Conservation (phyloP, 805 yeast species). For the Schizosaccharomyces pombe region ASM294v3 CU329670.1:4055001-4055500, state of each 20-base stretch:
- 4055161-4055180: slow-evolving; percentile 14
- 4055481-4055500: no score
- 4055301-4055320: neutral
- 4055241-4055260: slow-evolving; percentile 7
- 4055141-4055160: slow-evolving; percentile 15
- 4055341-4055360: slow-evolving; percentile 6
- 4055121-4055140: slow-evolving; percentile 17
- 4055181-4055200: slow-evolving; percentile 18
- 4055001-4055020: neutral
- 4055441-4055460: neutral
- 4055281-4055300: slow-evolving; percentile 7
- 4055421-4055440: neutral
- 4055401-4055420: neutral
- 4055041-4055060: neutral
- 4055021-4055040: neutral
- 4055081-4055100: slow-evolving; percentile 16
- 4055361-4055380: slow-evolving; percentile 6
- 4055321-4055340: neutral
- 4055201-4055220: slow-evolving; percentile 16
- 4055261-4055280: slow-evolving; percentile 7
- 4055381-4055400: slow-evolving; percentile 5
- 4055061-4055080: slow-evolving; percentile 3
- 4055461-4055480: neutral
- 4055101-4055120: slow-evolving; percentile 16
- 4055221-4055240: slow-evolving; percentile 12